A percentile compares a stretch with the other conserved stretches of the same genome.
These are phyloP conservation scores for Vitellaria paradoxa DNA, from an alignment of 179 eudicot species.

Conservation along the genomic window DNA sequence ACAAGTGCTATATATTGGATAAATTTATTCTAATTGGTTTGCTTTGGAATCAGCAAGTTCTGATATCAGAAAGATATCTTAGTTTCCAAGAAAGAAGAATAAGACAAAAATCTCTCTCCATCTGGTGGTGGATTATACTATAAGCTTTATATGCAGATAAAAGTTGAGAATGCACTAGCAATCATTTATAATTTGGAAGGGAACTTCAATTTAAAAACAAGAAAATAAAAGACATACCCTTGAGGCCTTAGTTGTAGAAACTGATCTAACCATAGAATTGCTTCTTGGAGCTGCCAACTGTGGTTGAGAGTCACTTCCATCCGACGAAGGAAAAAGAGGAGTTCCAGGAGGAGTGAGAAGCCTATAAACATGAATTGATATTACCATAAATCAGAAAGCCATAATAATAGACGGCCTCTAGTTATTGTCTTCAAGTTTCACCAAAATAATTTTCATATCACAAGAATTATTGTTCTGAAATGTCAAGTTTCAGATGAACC, in stretches of 20 bases:
- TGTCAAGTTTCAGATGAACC: not conserved
- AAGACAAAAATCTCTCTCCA: not conserved
- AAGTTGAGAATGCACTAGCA: not conserved
- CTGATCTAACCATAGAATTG: conserved; percentile 53
- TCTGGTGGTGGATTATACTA: not conserved
- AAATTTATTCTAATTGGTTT: not conserved
- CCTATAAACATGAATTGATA: conserved; percentile 39
- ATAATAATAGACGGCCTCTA: not conserved
- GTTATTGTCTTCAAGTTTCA: conserved; percentile 4
- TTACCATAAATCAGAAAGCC: not conserved
- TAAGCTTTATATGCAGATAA: not conserved
- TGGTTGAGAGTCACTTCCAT: conserved; percentile 60
- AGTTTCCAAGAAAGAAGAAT: not conserved
- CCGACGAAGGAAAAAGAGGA: conserved; percentile 63
- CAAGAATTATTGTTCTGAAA: not conserved
- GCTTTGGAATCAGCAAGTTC: not conserved
- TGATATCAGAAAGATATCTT: not conserved
- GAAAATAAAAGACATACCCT: conserved; percentile 45
- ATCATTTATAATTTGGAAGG: not conserved
- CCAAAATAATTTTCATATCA: not conserved
- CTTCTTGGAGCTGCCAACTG: conserved; percentile 52
- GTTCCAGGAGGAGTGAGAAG: conserved; percentile 98
- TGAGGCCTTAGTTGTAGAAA: conserved; percentile 66
- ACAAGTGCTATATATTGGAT: not conserved
- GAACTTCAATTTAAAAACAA: not conserved